Percentiles rank a stretch among this genome's conserved stretches.
These are phyloP conservation scores for Cryptosporidium canis DNA, from an alignment of 169 alveolate genomes.

Conservation along the genomic window DNA sequence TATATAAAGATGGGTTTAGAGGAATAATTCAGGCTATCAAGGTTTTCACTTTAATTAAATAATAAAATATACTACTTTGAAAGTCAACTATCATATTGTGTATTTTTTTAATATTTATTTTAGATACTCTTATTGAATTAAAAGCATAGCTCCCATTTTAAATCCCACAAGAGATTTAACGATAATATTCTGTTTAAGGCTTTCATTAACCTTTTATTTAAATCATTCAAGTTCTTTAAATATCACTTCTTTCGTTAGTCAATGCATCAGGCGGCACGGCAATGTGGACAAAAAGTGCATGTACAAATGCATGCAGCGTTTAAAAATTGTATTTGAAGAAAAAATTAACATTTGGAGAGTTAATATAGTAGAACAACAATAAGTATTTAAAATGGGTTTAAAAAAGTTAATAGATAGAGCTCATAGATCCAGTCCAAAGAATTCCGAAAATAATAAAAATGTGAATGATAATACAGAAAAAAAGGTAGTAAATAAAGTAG, in stretches of 20 bases:
- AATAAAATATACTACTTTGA: too few relatives aligned
- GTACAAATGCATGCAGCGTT: conserved; percentile 13
- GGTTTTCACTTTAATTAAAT: too few relatives aligned
- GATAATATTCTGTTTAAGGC: too few relatives aligned
- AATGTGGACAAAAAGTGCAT: conserved; percentile 24
- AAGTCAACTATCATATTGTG: too few relatives aligned
- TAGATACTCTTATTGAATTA: too few relatives aligned
- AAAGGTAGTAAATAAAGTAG: conserved; percentile 1
- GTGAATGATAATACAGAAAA: neutral
- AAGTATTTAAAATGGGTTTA: neutral
- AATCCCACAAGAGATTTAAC: too few relatives aligned
- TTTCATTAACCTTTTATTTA: neutral
- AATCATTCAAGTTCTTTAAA: neutral
- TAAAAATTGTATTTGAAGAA: neutral
- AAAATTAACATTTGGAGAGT: neutral
- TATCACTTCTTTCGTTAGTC: neutral
- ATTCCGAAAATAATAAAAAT: neutral
- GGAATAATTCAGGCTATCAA: neutral
- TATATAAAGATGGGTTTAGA: neutral
- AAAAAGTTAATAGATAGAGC: neutral
- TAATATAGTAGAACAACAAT: neutral
- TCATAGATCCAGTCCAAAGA: neutral
- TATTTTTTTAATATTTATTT: too few relatives aligned
- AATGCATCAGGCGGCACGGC: conserved; percentile 2
- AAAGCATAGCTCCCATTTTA: too few relatives aligned